These are phyloP conservation scores for Avena eriantha DNA, from an alignment of 176 grass and related monocot genomes.

Conservation along the genomic window DNA sequence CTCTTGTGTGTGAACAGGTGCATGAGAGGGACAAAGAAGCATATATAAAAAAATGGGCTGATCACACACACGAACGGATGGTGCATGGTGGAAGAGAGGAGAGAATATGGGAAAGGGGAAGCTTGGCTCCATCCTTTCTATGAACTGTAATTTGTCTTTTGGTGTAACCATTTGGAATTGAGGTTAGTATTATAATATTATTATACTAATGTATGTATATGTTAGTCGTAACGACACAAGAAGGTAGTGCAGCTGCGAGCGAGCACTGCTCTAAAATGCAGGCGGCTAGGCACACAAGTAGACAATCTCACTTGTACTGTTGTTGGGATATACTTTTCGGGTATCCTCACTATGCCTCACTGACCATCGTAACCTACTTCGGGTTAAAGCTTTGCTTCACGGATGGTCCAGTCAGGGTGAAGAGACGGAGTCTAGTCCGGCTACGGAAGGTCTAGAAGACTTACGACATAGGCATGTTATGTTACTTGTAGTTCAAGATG, in stretches of 20 bases:
- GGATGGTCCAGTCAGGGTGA: too few species aligned
- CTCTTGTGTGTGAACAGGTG: neutral
- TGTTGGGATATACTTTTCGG: too few species aligned
- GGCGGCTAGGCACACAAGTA: neutral
- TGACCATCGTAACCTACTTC: too few species aligned
- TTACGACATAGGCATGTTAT: too few species aligned
- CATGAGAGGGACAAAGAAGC: constrained; percentile 33
- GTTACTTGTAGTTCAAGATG: too few species aligned
- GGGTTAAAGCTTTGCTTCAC: too few species aligned
- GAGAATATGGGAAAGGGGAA: constrained; percentile 56
- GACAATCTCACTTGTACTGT: too few species aligned
- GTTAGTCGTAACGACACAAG: neutral
- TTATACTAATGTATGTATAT: neutral
- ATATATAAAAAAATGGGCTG: constrained; percentile 7
- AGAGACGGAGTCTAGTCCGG: too few species aligned
- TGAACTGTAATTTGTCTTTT: constrained; percentile 48
- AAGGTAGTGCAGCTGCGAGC: constrained; percentile 30
- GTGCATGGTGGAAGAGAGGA: constrained; percentile 14
- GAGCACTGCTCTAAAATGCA: constrained; percentile 19
- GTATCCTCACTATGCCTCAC: too few species aligned
- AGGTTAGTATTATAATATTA: neutral
- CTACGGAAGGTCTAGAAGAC: too few species aligned
- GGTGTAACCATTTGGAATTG: neutral
- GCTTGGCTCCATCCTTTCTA: constrained; percentile 34
- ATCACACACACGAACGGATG: constrained; percentile 42